phyloP scores from a whole-genome alignment of 495 filamentous ascomycete genomes.

The Articulospora tetracladia region DNA sequence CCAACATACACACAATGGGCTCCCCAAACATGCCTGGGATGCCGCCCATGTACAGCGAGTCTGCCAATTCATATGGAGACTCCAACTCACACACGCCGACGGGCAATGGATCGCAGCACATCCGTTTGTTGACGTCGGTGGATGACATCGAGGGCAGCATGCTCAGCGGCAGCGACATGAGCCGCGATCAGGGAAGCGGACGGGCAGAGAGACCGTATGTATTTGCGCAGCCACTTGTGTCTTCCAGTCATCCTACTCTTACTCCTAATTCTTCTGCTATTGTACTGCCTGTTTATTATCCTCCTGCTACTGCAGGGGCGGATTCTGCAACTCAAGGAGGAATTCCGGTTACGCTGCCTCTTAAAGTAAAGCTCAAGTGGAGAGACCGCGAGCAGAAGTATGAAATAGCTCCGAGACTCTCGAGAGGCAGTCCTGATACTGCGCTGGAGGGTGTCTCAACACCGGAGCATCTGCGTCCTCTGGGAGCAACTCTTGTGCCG shows the following conservation, averaged over 20 bases:
- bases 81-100: conserved; percentile 37
- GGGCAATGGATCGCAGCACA: conserved; percentile 27
- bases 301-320: background rate
- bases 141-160: conserved; percentile 26
- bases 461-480: background rate
- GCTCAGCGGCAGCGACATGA: background rate
- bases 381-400: background rate
- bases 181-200: background rate
- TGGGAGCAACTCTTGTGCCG: background rate
- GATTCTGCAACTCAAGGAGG: too few relatives aligned
- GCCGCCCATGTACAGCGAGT: conserved; percentile 36
- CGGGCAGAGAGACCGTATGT: conserved; percentile 23
- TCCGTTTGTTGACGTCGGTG: conserved; percentile 50
- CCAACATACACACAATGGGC: conserved; percentile 34
- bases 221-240: conserved; percentile 3
- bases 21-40: conserved; percentile 32
- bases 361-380: conserved; percentile 16
- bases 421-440: background rate
- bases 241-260: background rate
- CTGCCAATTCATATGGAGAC: conserved; percentile 43
- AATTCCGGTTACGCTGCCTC: conserved; percentile 3
- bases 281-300: background rate
- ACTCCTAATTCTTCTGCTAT: background rate
- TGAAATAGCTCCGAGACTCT: background rate
- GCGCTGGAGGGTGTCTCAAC: background rate